Evolutionary conservation across 2,329 filamentous ascomycete genomes (phyloP).

Genomic region (Thielaviopsis populi): DNA sequence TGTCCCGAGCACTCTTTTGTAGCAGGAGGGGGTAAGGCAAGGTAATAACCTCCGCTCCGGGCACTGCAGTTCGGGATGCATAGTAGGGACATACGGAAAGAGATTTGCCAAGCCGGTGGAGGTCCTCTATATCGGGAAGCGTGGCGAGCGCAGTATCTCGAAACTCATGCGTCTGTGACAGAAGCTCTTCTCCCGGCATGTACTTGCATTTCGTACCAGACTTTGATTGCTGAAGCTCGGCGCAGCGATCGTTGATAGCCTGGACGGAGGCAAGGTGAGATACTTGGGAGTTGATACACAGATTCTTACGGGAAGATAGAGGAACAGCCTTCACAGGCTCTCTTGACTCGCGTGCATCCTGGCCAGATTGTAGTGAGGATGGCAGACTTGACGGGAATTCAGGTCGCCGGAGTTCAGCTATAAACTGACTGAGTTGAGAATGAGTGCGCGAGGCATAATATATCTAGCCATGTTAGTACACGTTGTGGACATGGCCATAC

Average conservation of each 20-base stretch:
- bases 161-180: slow-evolving; percentile 60
- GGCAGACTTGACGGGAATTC: slow-evolving; percentile 57
- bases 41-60: slow-evolving; percentile 75
- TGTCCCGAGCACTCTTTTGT: slow-evolving; percentile 74
- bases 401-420: slow-evolving; percentile 67
- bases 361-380: slow-evolving; percentile 22
- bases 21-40: slow-evolving; percentile 82
- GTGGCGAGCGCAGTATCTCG: slow-evolving; percentile 71
- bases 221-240: slow-evolving; percentile 67
- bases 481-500: not conserved
- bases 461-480: slow-evolving; percentile 37
- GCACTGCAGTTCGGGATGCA: slow-evolving; percentile 73
- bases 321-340: slow-evolving; percentile 60
- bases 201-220: slow-evolving; percentile 56
- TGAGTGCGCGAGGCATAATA: slow-evolving; percentile 90
- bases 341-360: slow-evolving; percentile 6
- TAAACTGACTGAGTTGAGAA: slow-evolving; percentile 80
- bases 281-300: slow-evolving; percentile 81
- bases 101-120: slow-evolving; percentile 61
- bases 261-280: slow-evolving; percentile 52
- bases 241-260: slow-evolving; percentile 84
- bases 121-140: slow-evolving; percentile 85
- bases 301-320: slow-evolving; percentile 70
- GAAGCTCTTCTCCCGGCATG: slow-evolving; percentile 62
- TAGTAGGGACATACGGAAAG: slow-evolving; percentile 89